Evolutionary conservation across 192 early-diverging fungal species (phyloP), one percentile per base, ranked within the genome.

Genomic region (Dissophora globulifera): DNA sequence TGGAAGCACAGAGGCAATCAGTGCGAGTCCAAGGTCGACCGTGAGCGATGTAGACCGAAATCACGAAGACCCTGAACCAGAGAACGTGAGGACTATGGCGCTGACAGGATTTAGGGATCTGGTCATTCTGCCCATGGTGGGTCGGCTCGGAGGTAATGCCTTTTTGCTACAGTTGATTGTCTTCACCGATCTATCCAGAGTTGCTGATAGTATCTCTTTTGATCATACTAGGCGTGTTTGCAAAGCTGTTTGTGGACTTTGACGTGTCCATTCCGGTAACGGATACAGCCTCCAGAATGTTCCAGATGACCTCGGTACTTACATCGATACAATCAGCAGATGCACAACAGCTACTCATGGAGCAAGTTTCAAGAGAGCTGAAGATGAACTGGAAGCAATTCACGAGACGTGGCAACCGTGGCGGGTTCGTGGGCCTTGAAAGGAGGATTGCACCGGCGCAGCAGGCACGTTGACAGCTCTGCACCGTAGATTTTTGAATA

Each of bases 221-320:
- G 32, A 16, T 50, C 40, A 57, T 35, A n/a, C 10, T 82, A 88
- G 90, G 84, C 16, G 82, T 85, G 12, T 89, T 92, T 68, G 82
- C 83, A 30, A 83, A 86, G 25, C 62, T 92, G 17, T 87, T 89
- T 43, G 81, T 76, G 35, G 89, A 89, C 48, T 85, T 90, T 71
- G 89, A 88, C 57, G 86, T 85, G 2, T 84, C 84, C 16, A 84
- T 87, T 38, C 87, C 87, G 17, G 82, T 87, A 8, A 79, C 85
- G 19, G 89, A 90, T 16, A 88, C 87, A 12, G 88, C 88, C 16
- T 82, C 88, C 35, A 84, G 87, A 16, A 85, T 92, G 84, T 55
- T 92, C 19, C 90, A 92, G 64, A 92, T 92, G 90, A 88, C 89
- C 1, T 86, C 81, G 19, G 63, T 92, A 22, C 43, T 91, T n/a